These are phyloP conservation scores for Phytopythium mirpurense DNA, from an alignment of 352 stramenopile species.

Conservation along the genomic window DNA sequence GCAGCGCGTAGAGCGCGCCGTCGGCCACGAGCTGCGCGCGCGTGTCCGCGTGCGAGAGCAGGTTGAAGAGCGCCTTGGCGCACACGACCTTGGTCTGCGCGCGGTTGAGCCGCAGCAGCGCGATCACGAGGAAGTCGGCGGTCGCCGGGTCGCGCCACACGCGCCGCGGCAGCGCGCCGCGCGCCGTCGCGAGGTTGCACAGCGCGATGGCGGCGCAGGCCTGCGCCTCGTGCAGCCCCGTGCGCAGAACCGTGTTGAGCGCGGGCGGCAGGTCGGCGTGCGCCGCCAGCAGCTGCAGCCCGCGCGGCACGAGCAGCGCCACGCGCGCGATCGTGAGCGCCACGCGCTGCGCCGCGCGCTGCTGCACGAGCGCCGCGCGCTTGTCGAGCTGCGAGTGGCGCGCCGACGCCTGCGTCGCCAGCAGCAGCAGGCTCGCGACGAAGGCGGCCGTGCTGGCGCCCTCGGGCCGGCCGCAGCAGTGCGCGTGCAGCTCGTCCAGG, in stretches of 20 bases:
- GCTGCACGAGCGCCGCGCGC: constrained; percentile 32
- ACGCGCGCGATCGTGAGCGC: constrained; percentile 61
- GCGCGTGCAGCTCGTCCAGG: constrained; percentile 52
- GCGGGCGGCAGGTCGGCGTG: constrained; percentile 52
- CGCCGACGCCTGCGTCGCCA: constrained; percentile 45
- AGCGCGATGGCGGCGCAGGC: constrained; percentile 79
- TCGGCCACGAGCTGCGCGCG: constrained; percentile 68
- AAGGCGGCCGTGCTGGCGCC: constrained; percentile 36
- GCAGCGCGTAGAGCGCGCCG: constrained; percentile 77
- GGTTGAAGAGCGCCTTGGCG: constrained; percentile 80
- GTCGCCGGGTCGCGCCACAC: constrained; percentile 65
- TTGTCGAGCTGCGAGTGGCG: constrained; percentile 56
- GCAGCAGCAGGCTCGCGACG: constrained; percentile 49
- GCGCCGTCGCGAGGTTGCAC: constrained; percentile 79
- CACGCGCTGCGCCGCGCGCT: constrained; percentile 53
- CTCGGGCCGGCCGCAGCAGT: constrained; percentile 27
- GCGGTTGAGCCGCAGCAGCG: constrained; percentile 78
- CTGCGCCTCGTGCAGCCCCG: constrained; percentile 74
- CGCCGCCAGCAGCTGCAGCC: constrained; percentile 37
- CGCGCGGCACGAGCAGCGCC: constrained; percentile 32
- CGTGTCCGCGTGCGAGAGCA: constrained; percentile 75
- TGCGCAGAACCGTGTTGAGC: constrained; percentile 83
- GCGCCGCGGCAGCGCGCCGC: constrained; percentile 22
- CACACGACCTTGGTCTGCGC: constrained; percentile 81
- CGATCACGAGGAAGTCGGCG: constrained; percentile 87